These are phyloP conservation scores for Trypanosoma caninum DNA, from an alignment of 208 protist genomes.

Conservation along the genomic window DNA sequence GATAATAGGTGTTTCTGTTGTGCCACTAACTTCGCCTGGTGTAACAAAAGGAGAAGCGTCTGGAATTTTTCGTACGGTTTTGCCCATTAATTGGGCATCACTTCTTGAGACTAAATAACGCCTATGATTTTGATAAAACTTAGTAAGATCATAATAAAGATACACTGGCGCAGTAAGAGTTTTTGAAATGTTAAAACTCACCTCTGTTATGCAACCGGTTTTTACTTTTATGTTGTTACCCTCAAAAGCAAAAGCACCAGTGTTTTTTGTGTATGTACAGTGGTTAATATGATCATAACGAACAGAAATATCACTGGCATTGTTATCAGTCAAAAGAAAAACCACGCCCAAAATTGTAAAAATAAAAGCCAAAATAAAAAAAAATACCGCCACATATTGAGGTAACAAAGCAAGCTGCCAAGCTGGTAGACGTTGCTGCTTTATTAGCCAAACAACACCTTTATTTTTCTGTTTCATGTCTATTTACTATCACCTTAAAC, in stretches of 20 bases:
- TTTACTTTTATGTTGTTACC: slow-evolving; percentile 39
- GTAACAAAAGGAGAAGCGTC: slow-evolving; percentile 50
- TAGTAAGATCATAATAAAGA: slow-evolving; percentile 97
- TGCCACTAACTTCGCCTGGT: slow-evolving; percentile 49
- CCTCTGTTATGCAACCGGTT: slow-evolving; percentile 57
- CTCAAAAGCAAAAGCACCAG: slow-evolving; percentile 40
- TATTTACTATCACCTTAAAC: neutral
- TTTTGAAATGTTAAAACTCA: slow-evolving; percentile 50
- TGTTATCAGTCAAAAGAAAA: slow-evolving; percentile 65
- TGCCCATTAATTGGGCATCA: slow-evolving; percentile 71
- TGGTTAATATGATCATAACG: slow-evolving; percentile 67
- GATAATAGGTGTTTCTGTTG: slow-evolving; percentile 13
- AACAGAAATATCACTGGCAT: slow-evolving; percentile 61
- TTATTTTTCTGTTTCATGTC: neutral
- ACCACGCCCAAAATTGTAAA: slow-evolving; percentile 92
- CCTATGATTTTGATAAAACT: slow-evolving; percentile 99
- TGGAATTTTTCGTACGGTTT: slow-evolving; percentile 22
- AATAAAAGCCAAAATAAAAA: slow-evolving; percentile 88
- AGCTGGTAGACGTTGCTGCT: slow-evolving; percentile 95
- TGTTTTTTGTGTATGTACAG: slow-evolving; percentile 42
- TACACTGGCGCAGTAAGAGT: slow-evolving; percentile 91
- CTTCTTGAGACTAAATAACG: slow-evolving; percentile 85
- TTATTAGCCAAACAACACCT: slow-evolving; percentile 40
- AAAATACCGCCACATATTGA: slow-evolving; percentile 81
- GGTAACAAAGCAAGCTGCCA: slow-evolving; percentile 97